Evolutionary conservation across 1,284 basidiomycete genomes (phyloP).

Genomic region (Papiliotrema laurentii): DNA sequence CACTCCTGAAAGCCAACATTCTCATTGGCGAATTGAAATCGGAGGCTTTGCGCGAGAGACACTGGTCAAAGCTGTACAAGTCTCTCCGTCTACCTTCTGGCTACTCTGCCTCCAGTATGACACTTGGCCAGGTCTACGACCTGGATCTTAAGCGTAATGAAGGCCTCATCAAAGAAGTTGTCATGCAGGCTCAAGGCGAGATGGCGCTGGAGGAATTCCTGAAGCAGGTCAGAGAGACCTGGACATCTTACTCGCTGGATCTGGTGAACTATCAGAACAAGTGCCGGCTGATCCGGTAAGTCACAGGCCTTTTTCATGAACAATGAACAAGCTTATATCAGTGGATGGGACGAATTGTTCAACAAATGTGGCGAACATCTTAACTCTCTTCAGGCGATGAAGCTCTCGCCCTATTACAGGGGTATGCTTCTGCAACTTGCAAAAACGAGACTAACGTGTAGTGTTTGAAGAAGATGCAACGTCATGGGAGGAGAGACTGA

Average conservation of each 20-base stretch:
- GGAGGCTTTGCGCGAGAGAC: conserved; percentile 93
- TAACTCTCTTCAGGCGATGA: conserved; percentile 95
- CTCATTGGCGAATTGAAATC: conserved; percentile 91
- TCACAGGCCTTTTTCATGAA: too few relatives aligned
- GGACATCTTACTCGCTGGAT: conserved; percentile 94
- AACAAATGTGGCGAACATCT: conserved; percentile 93
- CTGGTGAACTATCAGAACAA: conserved; percentile 99
- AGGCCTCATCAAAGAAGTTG: conserved; percentile 82
- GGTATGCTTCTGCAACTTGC: conserved; percentile 50
- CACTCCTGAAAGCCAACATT: conserved; percentile 82
- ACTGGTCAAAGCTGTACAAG: conserved; percentile 98
- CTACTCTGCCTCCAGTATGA: conserved; percentile 73
- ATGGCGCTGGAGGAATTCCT: conserved; percentile 93
- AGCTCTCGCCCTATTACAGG: conserved; percentile 93
- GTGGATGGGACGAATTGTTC: conserved; percentile 97
- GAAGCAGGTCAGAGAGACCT: conserved; percentile 92
- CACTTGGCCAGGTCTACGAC: conserved; percentile 94
- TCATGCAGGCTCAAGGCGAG: conserved; percentile 97
- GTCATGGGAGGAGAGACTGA: conserved; percentile 92
- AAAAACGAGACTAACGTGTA: conserved; percentile 31
- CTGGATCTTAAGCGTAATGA: conserved; percentile 94
- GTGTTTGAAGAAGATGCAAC: conserved; percentile 92
- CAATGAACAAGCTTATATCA: too few relatives aligned
- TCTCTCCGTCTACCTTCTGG: conserved; percentile 64
- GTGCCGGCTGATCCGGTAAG: conserved; percentile 84